phyloP scores from a whole-genome alignment of 306 rosid genomes.

The Ormosia emarginata region DNA sequence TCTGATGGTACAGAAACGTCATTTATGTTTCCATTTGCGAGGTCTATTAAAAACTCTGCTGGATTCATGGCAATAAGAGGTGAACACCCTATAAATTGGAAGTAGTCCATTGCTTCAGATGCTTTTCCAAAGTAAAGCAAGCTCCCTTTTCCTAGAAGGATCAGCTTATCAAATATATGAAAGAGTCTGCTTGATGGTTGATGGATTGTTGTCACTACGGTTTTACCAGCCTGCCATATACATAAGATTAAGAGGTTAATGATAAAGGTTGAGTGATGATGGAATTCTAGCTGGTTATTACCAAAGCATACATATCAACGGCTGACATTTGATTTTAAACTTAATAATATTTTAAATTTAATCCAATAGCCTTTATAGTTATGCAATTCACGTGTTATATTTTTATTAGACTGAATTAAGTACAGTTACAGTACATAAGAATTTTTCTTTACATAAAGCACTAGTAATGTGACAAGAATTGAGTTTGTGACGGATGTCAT shows the following conservation, averaged over 20 bases:
- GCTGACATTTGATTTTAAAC: not conserved
- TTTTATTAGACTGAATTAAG: no score
- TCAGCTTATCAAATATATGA: conserved; percentile 89
- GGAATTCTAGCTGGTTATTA: not conserved
- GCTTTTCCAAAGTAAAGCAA: conserved; percentile 94
- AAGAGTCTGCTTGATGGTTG: conserved; percentile 98
- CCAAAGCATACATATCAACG: not conserved
- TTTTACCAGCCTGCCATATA: conserved; percentile 84
- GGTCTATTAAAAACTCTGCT: conserved; percentile 91
- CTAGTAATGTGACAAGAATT: not conserved
- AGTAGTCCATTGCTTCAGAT: conserved; percentile 74
- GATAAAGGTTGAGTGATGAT: not conserved
- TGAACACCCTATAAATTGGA: conserved; percentile 76
- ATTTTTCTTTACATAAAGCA: not conserved
- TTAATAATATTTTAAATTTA: no score
- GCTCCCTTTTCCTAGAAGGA: conserved; percentile 91
- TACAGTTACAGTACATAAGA: not conserved
- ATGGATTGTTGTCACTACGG: conserved; percentile 92
- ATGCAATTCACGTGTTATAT: not conserved
- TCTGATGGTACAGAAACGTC: conserved; percentile 94
- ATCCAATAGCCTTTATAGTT: not conserved
- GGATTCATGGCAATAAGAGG: conserved; percentile 98
- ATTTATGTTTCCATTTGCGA: conserved; percentile 82
- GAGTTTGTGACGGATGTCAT: not conserved
- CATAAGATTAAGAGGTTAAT: not conserved